Evolutionary conservation across 2,329 filamentous ascomycete genomes (phyloP).

Genomic region (Pleurostoma richardsiae): DNA sequence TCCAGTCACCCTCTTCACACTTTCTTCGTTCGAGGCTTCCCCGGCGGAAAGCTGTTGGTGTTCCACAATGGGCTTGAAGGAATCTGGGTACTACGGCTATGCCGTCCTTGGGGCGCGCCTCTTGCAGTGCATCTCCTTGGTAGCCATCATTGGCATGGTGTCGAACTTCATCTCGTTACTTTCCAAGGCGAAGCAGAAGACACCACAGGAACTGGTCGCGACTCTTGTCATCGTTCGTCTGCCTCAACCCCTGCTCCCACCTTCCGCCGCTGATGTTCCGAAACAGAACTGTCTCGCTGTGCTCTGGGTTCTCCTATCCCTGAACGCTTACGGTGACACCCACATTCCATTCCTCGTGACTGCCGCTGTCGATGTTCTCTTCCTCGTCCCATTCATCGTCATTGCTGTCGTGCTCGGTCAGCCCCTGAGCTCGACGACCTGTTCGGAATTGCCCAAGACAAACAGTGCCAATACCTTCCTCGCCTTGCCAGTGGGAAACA

Average conservation of each 20-base stretch:
- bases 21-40: background rate
- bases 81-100: slow-evolving; percentile 45
- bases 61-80: slow-evolving; percentile 14
- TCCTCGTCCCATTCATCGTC: slow-evolving; percentile 74
- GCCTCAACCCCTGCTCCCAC: background rate
- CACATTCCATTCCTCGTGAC: slow-evolving; percentile 76
- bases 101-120: slow-evolving; percentile 71
- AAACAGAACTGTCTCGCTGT: slow-evolving; percentile 68
- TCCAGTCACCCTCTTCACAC: background rate
- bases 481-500: slow-evolving; percentile 31
- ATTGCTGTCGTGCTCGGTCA: slow-evolving; percentile 73
- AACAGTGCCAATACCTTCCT: slow-evolving; percentile 38
- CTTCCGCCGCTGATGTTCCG: slow-evolving; percentile 4
- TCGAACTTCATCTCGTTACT: slow-evolving; percentile 80
- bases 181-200: slow-evolving; percentile 56
- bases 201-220: slow-evolving; percentile 69
- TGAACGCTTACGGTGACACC: slow-evolving; percentile 34
- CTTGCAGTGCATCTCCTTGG: slow-evolving; percentile 66
- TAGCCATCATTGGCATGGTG: slow-evolving; percentile 73
- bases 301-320: slow-evolving; percentile 68
- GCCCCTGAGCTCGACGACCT: slow-evolving; percentile 74
- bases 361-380: slow-evolving; percentile 58
- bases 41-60: background rate
- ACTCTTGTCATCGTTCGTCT: slow-evolving; percentile 72
- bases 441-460: slow-evolving; percentile 43